Evolutionary conservation across 306 rosid genomes (phyloP).

Genomic region (Lagenaria siceraria): DNA sequence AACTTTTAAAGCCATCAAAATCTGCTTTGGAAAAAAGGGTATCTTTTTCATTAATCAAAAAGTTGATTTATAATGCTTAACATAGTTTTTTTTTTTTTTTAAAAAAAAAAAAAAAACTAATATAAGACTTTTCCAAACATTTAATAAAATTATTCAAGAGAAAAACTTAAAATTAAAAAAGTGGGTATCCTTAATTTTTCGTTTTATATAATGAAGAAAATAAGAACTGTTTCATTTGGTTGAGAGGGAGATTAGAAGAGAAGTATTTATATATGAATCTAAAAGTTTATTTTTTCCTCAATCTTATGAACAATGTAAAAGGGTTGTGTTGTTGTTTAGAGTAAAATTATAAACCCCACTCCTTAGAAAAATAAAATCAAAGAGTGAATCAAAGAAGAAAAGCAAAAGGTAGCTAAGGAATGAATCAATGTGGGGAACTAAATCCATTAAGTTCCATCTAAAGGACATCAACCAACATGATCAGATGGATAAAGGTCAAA

Average conservation of each 20-base stretch:
- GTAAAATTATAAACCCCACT: background rate
- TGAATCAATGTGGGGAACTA: slow-evolving; percentile 8
- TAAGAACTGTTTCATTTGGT: background rate
- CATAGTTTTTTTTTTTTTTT: background rate
- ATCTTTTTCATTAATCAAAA: slow-evolving; percentile 1
- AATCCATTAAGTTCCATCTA: background rate
- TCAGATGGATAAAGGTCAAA: background rate
- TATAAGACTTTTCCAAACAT: background rate
- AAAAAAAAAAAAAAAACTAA: too few relatives aligned
- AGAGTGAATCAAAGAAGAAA: background rate
- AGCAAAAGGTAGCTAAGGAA: slow-evolving; percentile 1
- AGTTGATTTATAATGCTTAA: background rate
- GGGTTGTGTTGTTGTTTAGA: background rate
- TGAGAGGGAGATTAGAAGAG: background rate
- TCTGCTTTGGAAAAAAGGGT: background rate
- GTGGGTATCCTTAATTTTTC: background rate
- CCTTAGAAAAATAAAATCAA: background rate
- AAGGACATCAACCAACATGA: background rate
- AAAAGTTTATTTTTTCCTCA: background rate
- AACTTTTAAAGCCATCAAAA: background rate
- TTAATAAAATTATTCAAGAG: background rate
- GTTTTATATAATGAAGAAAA: background rate
- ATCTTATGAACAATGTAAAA: background rate
- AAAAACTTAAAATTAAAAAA: background rate
- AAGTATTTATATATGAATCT: background rate